Percentiles rank a stretch among this genome's conserved stretches.
These are phyloP conservation scores for Claviceps citrina DNA, from an alignment of 2,329 filamentous ascomycete species.

Conservation along the genomic window DNA sequence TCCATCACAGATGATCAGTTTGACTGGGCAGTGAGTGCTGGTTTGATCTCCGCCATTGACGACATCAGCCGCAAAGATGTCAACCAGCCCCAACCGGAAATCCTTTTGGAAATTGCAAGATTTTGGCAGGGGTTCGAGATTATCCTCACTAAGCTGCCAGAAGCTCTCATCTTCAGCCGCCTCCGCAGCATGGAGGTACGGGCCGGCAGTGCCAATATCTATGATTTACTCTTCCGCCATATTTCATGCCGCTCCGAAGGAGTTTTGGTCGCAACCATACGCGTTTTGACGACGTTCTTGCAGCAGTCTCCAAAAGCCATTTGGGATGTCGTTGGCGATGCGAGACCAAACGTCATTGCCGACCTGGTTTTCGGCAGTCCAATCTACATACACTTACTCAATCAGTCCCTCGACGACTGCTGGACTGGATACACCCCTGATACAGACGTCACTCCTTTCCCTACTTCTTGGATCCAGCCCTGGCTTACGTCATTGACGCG, in stretches of 20 bases:
- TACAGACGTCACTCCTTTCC: conserved; percentile 39
- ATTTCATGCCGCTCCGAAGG: conserved; percentile 34
- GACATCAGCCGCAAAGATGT: conserved; percentile 38
- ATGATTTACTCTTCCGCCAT: conserved; percentile 42
- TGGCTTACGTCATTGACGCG: conserved; percentile 66
- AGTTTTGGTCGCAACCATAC: conserved; percentile 53
- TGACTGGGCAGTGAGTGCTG: conserved; percentile 70
- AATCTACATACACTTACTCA: conserved; percentile 44
- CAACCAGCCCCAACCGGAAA: conserved; percentile 17
- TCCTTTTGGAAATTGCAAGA: conserved; percentile 38
- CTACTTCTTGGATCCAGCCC: conserved; percentile 62
- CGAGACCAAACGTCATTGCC: conserved; percentile 65
- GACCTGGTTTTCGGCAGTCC: conserved; percentile 69
- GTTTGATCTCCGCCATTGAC: conserved; percentile 51
- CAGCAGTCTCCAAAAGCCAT: conserved; percentile 65
- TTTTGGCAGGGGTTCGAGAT: conserved; percentile 69
- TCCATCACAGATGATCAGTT: conserved; percentile 58
- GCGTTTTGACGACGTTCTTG: conserved; percentile 54
- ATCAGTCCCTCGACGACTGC: conserved; percentile 38
- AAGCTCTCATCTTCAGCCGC: conserved; percentile 59
- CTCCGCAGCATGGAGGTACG: conserved; percentile 67
- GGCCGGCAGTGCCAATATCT: conserved; percentile 44
- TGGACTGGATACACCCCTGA: conserved; percentile 26
- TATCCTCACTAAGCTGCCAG: conserved; percentile 59
- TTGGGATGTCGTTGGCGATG: conserved; percentile 75